Evolutionary conservation across 495 filamentous ascomycete species (phyloP).

Genomic region (Hypoxylon fuscum): DNA sequence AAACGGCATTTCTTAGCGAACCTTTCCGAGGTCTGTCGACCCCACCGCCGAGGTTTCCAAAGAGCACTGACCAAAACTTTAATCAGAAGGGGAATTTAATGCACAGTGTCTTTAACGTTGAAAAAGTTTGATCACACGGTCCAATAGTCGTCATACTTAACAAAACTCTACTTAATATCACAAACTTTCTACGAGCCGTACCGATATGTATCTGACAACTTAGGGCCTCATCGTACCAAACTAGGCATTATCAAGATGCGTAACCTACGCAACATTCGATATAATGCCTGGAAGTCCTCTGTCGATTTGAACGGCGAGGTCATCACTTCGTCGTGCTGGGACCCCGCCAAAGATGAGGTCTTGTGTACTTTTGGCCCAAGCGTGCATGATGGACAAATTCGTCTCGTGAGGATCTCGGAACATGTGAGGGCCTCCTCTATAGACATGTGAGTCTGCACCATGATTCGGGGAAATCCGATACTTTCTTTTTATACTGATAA

Average conservation of each 20-base stretch:
- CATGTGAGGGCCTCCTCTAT: constrained; percentile 47
- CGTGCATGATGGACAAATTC: constrained; percentile 66
- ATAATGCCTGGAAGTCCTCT: constrained; percentile 65
- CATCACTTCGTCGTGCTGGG: constrained; percentile 80
- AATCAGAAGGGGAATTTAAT: not conserved
- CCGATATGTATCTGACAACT: not conserved
- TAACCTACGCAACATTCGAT: constrained; percentile 77
- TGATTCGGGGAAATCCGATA: constrained; percentile 23
- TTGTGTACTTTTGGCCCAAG: constrained; percentile 81
- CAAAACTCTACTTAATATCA: constrained; percentile 27
- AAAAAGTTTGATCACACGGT: constrained; percentile 32
- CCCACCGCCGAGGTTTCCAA: constrained; percentile 23
- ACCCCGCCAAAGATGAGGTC: constrained; percentile 72
- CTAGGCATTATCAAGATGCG: constrained; percentile 65
- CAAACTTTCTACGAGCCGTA: constrained; percentile 2
- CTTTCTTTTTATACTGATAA: constrained; percentile 26
- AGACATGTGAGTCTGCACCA: constrained; percentile 54
- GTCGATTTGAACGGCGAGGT: constrained; percentile 42
- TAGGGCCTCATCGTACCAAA: constrained; percentile 2
- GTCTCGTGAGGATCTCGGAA: constrained; percentile 66
- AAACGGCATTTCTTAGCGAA: not conserved
- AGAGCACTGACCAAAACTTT: constrained; percentile 21
- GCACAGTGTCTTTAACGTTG: constrained; percentile 17
- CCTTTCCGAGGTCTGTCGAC: constrained; percentile 25
- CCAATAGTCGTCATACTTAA: constrained; percentile 21